Evolutionary conservation across 2,329 filamentous ascomycete species (phyloP).

Genomic region (Rhynchosporium agropyri): DNA sequence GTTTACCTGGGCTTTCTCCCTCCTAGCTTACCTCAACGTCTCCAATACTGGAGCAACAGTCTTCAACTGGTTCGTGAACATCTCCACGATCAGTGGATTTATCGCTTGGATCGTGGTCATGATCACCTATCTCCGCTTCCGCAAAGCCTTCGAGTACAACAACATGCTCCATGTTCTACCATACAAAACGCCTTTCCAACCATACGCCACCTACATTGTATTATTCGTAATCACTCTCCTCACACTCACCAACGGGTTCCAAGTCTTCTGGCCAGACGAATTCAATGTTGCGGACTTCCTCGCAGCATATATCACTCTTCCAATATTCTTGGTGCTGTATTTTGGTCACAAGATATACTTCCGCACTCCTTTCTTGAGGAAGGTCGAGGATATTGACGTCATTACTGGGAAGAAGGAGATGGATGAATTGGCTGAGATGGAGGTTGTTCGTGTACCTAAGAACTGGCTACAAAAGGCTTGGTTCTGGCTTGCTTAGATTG

Average conservation of each 20-base stretch:
- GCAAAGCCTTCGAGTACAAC: slow-evolving; percentile 56
- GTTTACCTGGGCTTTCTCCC: slow-evolving; percentile 57
- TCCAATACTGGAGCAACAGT: slow-evolving; percentile 39
- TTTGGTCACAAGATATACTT: slow-evolving; percentile 59
- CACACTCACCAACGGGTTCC: slow-evolving; percentile 75
- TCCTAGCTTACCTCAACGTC: slow-evolving; percentile 25
- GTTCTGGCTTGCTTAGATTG: slow-evolving; percentile 50
- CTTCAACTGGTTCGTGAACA: slow-evolving; percentile 25
- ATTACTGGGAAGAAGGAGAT: slow-evolving; percentile 63
- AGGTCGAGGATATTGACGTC: slow-evolving; percentile 56
- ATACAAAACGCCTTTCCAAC: slow-evolving; percentile 44
- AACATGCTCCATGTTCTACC: slow-evolving; percentile 54
- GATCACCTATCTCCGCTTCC: slow-evolving; percentile 62
- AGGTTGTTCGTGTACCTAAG: slow-evolving; percentile 51
- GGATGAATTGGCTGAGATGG: slow-evolving; percentile 52
- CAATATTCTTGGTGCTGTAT: slow-evolving; percentile 62
- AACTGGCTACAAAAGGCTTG: slow-evolving; percentile 56
- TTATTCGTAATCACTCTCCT: slow-evolving; percentile 62
- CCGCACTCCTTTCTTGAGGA: slow-evolving; percentile 49
- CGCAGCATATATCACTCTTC: slow-evolving; percentile 64
- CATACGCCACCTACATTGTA: slow-evolving; percentile 20
- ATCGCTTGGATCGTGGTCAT: slow-evolving; percentile 37
- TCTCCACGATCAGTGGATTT: slow-evolving; percentile 21
- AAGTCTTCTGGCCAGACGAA: slow-evolving; percentile 67
- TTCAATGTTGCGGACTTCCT: slow-evolving; percentile 67